Evolutionary conservation across 2,329 filamentous ascomycete genomes (phyloP).

Genomic region (Xylariaceae sp.): DNA sequence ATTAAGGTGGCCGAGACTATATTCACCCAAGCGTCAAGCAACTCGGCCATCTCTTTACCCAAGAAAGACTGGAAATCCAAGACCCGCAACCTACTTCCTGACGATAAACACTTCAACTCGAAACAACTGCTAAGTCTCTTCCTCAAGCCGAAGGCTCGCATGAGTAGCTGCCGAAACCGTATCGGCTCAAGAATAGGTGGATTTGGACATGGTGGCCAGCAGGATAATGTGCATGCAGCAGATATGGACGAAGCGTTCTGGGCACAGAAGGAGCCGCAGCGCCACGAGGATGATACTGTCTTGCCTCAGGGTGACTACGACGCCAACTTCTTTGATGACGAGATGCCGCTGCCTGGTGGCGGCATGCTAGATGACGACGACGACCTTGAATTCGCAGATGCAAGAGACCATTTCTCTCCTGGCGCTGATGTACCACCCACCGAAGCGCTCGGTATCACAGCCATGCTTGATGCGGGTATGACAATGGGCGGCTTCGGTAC

Average conservation of each 20-base stretch:
- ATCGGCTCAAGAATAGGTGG: slow-evolving; percentile 43
- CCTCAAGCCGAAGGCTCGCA: slow-evolving; percentile 86
- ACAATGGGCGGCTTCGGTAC: slow-evolving; percentile 58
- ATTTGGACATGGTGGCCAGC: slow-evolving; percentile 41
- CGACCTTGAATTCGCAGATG: slow-evolving; percentile 74
- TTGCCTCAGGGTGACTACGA: slow-evolving; percentile 79
- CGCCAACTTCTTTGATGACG: slow-evolving; percentile 95
- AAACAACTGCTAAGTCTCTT: slow-evolving; percentile 86
- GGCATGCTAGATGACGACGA: slow-evolving; percentile 62
- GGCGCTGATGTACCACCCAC: slow-evolving; percentile 51
- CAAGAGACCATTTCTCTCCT: slow-evolving; percentile 74
- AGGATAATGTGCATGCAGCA: slow-evolving; percentile 59
- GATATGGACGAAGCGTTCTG: slow-evolving; percentile 97
- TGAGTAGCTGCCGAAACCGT: slow-evolving; percentile 63
- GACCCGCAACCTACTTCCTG: slow-evolving; percentile 85
- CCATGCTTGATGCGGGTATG: slow-evolving; percentile 50
- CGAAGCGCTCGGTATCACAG: slow-evolving; percentile 47
- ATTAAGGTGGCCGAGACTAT: slow-evolving; percentile 69
- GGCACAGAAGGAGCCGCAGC: slow-evolving; percentile 65
- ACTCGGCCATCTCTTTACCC: slow-evolving; percentile 77
- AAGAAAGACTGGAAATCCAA: slow-evolving; percentile 97
- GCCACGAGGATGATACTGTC: slow-evolving; percentile 53
- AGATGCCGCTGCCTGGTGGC: slow-evolving; percentile 63
- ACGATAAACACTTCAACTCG: slow-evolving; percentile 98
- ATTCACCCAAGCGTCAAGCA: slow-evolving; percentile 77